A percentile compares a stretch with the other conserved stretches of the same genome.
These are phyloP conservation scores for Alisma plantagoaquatica DNA, from an alignment of 106 monocot species.

Conservation along the genomic window DNA sequence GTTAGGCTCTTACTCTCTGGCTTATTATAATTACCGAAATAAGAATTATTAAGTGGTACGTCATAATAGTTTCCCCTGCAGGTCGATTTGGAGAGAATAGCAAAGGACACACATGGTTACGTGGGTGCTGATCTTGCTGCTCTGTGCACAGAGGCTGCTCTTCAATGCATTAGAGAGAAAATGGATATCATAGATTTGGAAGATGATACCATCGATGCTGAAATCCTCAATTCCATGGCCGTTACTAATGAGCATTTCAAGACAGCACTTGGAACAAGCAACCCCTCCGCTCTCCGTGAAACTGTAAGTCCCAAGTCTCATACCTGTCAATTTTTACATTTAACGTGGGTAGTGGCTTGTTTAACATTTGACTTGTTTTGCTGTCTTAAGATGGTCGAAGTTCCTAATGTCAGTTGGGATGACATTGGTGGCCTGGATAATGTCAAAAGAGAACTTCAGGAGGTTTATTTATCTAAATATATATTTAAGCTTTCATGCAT, in stretches of 20 bases:
- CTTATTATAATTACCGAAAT: too few relatives aligned
- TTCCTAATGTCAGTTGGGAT: constrained; percentile 89
- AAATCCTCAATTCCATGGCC: constrained; percentile 88
- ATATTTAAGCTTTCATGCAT: neutral
- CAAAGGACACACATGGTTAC: constrained; percentile 90
- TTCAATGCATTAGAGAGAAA: constrained; percentile 87
- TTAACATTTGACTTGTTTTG: too few relatives aligned
- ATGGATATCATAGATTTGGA: constrained; percentile 91
- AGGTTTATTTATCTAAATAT: constrained; percentile 29
- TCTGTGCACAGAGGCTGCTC: constrained; percentile 85
- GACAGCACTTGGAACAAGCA: constrained; percentile 96
- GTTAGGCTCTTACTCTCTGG: constrained; percentile 19
- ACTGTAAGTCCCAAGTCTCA: constrained; percentile 65
- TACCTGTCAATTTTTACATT: neutral
- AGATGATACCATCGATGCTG: constrained; percentile 89
- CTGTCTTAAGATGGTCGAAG: constrained; percentile 91
- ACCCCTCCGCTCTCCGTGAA: constrained; percentile 90
- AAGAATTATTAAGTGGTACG: too few relatives aligned
- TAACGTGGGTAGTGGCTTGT: too few relatives aligned
- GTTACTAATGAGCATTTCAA: constrained; percentile 88
- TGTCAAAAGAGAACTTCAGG: constrained; percentile 93
- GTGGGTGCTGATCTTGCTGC: constrained; percentile 92
- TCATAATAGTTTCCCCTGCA: too few relatives aligned
- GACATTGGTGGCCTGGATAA: constrained; percentile 91
- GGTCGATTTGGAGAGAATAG: constrained; percentile 86